Evolutionary conservation across 1,284 basidiomycete genomes (phyloP), one percentile per base, ranked within the genome.

Genomic region (Albatrellus sp.): DNA sequence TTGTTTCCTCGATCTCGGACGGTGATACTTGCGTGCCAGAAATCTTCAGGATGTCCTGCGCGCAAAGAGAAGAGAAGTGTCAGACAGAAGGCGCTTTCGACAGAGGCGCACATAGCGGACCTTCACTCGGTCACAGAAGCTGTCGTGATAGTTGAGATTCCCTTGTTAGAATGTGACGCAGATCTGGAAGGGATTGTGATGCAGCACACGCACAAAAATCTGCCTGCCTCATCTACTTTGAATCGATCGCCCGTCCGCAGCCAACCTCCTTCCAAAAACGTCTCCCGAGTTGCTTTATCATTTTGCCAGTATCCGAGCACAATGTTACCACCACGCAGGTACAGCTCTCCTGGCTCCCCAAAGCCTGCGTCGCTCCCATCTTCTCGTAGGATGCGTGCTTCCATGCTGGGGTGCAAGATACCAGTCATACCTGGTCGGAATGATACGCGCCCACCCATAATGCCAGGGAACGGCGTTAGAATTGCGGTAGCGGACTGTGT

Each of bases 1-100:
- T 60, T 13, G 69, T 69, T 24, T 75, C 66, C 55, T 86, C 83
- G 37, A 87, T 79, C 55, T 87, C 82, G 9, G 72, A 69, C 0
- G 84, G 83, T 0, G 83, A 82, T 0, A 86, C 83, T 58, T 87
- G 84, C 36, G 66, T 65, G 7, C 84, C 82, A 0, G 80, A 83
- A 5, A 86, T 68, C 54, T 86, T 85, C 9, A 86, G 64, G 0
- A 73, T 83, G 54, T 83, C 82, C 76, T 83, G 43, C 17, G 5
- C 6, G 13, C 32, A 35, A 19, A 30, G 1, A 29, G 7, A 19
- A 30, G 1, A 29, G 7, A 14, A 39, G 11, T 30, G 9, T 20
- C 9, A 13, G 9, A 13, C 16, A 20, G 19, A 45, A 19, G 28
- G 19, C 2, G 13, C 24, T 24, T 3, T 24, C 16, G 35, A 37